phyloP scores from a whole-genome alignment of 2,329 filamentous ascomycete species.

The Fusarium bulbicola region DNA sequence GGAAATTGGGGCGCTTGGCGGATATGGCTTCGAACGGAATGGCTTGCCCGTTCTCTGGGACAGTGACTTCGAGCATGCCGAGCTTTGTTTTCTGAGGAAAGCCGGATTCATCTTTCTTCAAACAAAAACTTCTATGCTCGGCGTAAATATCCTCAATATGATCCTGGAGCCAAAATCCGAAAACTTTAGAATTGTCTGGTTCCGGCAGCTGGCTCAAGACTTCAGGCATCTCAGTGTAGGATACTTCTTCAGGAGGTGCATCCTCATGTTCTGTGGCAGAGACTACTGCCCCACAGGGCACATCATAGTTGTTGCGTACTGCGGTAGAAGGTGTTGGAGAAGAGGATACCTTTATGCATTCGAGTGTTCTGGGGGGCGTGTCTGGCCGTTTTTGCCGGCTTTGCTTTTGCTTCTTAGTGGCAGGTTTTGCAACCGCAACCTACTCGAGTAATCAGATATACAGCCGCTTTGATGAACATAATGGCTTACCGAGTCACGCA shows the following conservation, averaged over 20 bases:
- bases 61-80: background rate
- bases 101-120: rapidly evolving
- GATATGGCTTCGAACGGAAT: background rate
- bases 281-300: background rate
- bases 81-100: background rate
- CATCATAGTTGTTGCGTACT: background rate
- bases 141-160: background rate
- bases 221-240: background rate
- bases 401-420: background rate
- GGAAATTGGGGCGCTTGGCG: background rate
- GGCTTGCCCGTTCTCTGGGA: background rate
- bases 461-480: background rate
- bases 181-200: background rate
- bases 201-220: background rate
- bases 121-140: background rate
- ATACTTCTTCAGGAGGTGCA: background rate
- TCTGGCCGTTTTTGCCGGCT: background rate
- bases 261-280: background rate
- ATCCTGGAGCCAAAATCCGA: background rate
- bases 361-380: background rate
- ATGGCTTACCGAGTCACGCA: background rate
- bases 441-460: background rate
- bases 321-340: background rate
- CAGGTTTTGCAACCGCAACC: background rate
- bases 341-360: background rate